Evolutionary conservation across 75 land plant genomes (phyloP).

Genomic region (Pinus tabuliformis): DNA sequence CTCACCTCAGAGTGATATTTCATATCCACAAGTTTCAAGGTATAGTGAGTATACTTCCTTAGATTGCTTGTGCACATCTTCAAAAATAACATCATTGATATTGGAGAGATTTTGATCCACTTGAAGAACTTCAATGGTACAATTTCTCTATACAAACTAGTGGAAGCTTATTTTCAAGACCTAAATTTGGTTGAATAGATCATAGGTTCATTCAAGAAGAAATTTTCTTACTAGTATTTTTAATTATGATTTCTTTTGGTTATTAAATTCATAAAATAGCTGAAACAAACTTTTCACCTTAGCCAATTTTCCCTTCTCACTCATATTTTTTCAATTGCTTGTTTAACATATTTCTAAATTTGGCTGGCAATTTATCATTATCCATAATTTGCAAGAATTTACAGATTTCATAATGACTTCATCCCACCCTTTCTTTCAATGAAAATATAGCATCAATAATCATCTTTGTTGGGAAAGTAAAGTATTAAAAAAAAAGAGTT

Average conservation of each 20-base stretch:
- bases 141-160: too few species aligned
- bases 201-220: neutral
- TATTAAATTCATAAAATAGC: neutral
- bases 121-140: too few species aligned
- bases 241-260: neutral
- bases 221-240: neutral
- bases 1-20: too few species aligned
- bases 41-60: too few species aligned
- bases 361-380: neutral
- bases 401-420: neutral
- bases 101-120: too few species aligned
- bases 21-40: too few species aligned
- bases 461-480: neutral
- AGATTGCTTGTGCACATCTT: too few species aligned
- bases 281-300: neutral
- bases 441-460: slow-evolving; percentile 4
- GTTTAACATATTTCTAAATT: neutral
- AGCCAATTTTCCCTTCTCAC: neutral
- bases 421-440: slow-evolving; percentile 2
- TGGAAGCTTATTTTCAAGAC: too few species aligned
- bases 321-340: neutral
- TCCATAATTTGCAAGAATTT: slow-evolving; percentile 3
- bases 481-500: too few species aligned
- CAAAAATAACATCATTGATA: too few species aligned
- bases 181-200: too few species aligned